A percentile compares a stretch with the other conserved stretches of the same genome.
Evolutionary conservation across 2,329 filamentous ascomycete species (phyloP).

Genomic region (Didymellaceae sp.): DNA sequence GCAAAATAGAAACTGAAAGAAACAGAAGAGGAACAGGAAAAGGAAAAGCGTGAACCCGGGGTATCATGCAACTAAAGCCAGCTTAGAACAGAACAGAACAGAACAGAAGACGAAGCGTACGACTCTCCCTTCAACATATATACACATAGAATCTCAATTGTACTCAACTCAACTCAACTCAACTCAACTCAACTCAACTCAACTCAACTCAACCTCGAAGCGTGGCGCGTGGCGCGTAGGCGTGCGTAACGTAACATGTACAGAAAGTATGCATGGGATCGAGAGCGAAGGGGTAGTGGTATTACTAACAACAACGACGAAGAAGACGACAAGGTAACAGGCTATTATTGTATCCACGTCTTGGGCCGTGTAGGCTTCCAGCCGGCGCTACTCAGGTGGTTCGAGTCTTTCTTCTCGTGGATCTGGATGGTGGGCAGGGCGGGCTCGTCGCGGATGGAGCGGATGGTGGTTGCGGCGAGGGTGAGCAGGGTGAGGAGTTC

Average conservation of each 20-base stretch:
- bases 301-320: no score
- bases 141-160: no score
- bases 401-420: conserved; percentile 36
- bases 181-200: no score
- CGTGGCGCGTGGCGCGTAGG: no score
- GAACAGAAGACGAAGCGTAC: background rate
- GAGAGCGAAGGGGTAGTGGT: no score
- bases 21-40: background rate
- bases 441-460: conserved; percentile 33
- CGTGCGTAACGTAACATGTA: no score
- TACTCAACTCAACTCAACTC: no score
- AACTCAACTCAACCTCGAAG: no score
- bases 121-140: no score
- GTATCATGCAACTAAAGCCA: conserved; percentile 3
- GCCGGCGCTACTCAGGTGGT: conserved; percentile 7
- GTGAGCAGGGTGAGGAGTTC: conserved; percentile 43
- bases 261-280: no score
- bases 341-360: conserved; percentile 16
- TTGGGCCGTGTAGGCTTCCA: conserved; percentile 13
- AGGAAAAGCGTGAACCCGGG: background rate
- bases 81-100: background rate
- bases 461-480: conserved; percentile 40
- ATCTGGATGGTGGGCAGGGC: conserved; percentile 32
- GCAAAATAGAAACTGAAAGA: no score
- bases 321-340: no score